phyloP scores from a whole-genome alignment of 169 alveolate genomes.

The Eimeria mitis region DNA sequence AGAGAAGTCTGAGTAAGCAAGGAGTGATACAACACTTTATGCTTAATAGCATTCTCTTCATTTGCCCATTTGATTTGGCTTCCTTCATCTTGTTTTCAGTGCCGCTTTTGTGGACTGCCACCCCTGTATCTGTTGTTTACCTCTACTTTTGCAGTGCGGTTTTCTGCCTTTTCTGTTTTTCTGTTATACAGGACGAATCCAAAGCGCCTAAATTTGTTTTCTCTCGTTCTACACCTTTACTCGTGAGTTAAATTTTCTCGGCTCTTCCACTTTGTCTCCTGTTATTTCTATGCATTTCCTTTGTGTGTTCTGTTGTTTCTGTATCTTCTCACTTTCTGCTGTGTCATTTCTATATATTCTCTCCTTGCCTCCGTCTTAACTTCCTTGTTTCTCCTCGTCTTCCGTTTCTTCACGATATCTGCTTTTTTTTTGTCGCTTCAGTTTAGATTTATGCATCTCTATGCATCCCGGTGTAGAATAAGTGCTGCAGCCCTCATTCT shows the following conservation, averaged over 20 bases:
- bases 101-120: not conserved
- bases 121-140: not conserved
- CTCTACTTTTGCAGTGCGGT: not conserved
- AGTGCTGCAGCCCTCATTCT: not conserved
- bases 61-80: not conserved
- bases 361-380: not conserved
- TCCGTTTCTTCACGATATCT: no score
- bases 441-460: not conserved
- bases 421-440: not conserved
- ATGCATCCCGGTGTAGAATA: not conserved
- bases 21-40: not conserved
- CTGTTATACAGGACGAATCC: not conserved
- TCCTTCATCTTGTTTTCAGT: not conserved
- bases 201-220: slow-evolving; percentile 4
- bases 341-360: not conserved
- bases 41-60: not conserved
- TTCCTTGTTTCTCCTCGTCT: no score
- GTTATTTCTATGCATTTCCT: not conserved
- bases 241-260: not conserved
- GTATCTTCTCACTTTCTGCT: not conserved
- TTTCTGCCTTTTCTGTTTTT: not conserved
- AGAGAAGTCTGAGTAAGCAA: not conserved
- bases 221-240: slow-evolving; percentile 5
- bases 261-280: not conserved
- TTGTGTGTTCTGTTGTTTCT: not conserved